Conservation (phyloP, 768 basidiomycete genomes). For the Favolaschia claudopus region DNA sequence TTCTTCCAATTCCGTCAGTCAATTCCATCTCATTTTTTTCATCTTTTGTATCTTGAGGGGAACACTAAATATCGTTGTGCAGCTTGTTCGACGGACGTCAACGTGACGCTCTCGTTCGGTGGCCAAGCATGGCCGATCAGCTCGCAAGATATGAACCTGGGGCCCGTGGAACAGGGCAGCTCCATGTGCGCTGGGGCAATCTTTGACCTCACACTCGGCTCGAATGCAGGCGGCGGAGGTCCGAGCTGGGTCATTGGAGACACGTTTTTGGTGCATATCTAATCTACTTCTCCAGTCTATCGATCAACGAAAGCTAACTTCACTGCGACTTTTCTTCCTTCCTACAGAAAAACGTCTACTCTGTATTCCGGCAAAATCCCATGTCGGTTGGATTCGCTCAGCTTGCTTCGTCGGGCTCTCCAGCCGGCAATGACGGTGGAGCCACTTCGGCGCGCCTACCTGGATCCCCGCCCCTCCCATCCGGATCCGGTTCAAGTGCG, state of each 20-base stretch:
- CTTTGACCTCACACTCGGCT: constrained; percentile 69
- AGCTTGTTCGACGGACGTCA: constrained; percentile 43
- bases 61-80: not conserved
- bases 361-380: constrained; percentile 53
- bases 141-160: constrained; percentile 82
- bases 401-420: constrained; percentile 32
- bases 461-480: not conserved
- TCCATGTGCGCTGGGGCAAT: constrained; percentile 68
- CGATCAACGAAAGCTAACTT: not conserved
- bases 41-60: not conserved
- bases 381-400: constrained; percentile 61
- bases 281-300: constrained; percentile 39
- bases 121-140: constrained; percentile 81
- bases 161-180: constrained; percentile 46
- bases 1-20: constrained; percentile 82
- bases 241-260: constrained; percentile 77
- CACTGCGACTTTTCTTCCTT: not conserved
- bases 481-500: constrained; percentile 1
- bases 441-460: not conserved
- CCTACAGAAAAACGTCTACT: constrained; percentile 60
- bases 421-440: not conserved
- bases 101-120: constrained; percentile 60
- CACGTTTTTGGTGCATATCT: constrained; percentile 66
- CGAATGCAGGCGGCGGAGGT: constrained; percentile 43
- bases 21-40: not conserved